Conservation (phyloP, 306 rosid genomes). For the Erythrophleum fordii region DNA sequence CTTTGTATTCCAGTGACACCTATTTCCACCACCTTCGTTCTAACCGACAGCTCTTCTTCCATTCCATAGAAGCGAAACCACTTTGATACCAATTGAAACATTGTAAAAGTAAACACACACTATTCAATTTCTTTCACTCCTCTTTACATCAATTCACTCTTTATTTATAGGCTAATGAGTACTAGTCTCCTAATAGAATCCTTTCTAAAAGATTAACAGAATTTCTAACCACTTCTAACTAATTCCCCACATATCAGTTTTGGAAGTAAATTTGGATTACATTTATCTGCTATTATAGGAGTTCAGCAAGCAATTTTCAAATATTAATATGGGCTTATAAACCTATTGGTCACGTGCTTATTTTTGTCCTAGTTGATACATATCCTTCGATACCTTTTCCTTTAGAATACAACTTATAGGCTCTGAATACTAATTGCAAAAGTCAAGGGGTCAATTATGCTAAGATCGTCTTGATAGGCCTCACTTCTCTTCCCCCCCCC, state of each 20-base stretch:
- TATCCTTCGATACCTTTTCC: neutral
- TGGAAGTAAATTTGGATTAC: constrained; percentile 16
- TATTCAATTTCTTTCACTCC: too few species aligned
- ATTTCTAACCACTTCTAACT: too few species aligned
- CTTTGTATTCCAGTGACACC: too few species aligned
- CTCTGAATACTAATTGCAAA: neutral
- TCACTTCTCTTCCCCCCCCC: neutral
- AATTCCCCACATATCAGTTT: constrained; percentile 34
- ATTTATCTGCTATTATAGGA: constrained; percentile 24
- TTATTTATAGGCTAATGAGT: too few species aligned
- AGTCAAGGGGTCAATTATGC: neutral
- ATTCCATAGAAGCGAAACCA: too few species aligned
- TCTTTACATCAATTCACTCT: too few species aligned
- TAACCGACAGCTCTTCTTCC: too few species aligned
- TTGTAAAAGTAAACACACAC: too few species aligned
- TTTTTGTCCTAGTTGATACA: neutral
- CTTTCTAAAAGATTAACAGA: too few species aligned
- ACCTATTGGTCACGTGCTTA: neutral
- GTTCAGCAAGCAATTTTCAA: constrained; percentile 4
- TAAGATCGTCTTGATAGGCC: constrained; percentile 1
- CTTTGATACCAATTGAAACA: too few species aligned
- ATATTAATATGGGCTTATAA: constrained; percentile 25
- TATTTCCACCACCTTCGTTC: too few species aligned
- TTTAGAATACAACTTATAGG: constrained; percentile 9
- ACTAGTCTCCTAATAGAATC: too few species aligned